phyloP scores from a whole-genome alignment of 2,329 filamentous ascomycete genomes.

The Aureobasidium sp. region DNA sequence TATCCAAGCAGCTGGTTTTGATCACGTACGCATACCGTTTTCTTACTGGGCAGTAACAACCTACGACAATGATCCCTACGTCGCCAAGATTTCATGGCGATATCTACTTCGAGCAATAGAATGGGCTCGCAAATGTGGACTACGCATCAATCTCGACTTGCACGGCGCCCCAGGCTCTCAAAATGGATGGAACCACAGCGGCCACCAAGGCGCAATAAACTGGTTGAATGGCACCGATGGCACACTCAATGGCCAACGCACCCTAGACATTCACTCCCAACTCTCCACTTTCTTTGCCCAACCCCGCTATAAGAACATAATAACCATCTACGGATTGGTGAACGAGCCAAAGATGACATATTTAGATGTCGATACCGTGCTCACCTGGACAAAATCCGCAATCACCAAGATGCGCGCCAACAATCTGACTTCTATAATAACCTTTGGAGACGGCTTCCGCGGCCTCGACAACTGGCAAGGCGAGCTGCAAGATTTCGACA shows the following conservation, averaged over 20 bases:
- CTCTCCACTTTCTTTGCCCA: slow-evolving; percentile 90
- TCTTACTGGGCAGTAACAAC: slow-evolving; percentile 89
- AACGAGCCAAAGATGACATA: slow-evolving; percentile 84
- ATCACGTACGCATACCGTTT: slow-evolving; percentile 93
- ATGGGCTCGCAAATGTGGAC: slow-evolving; percentile 83
- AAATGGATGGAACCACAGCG: slow-evolving; percentile 97
- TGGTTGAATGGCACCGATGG: slow-evolving; percentile 93
- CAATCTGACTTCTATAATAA: slow-evolving; percentile 62
- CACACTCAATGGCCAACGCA: slow-evolving; percentile 65
- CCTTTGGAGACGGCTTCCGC: slow-evolving; percentile 93
- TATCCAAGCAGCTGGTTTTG: slow-evolving; percentile 79
- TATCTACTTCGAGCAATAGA: slow-evolving; percentile 91
- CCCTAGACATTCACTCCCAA: slow-evolving; percentile 77
- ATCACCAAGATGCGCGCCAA: slow-evolving; percentile 66
- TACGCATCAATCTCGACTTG: slow-evolving; percentile 86
- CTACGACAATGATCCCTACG: slow-evolving; percentile 79
- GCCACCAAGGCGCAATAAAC: slow-evolving; percentile 66
- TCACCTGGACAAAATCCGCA: slow-evolving; percentile 71
- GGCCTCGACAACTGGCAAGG: slow-evolving; percentile 88
- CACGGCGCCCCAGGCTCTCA: slow-evolving; percentile 89
- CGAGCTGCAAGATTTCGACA: slow-evolving; percentile 60
- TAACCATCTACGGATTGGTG: slow-evolving; percentile 86
- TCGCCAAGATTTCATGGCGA: slow-evolving; percentile 80
- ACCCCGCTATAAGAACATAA: slow-evolving; percentile 80
- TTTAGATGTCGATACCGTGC: slow-evolving; percentile 57